Conservation (phyloP, 441 rosid species). For the Aleurites moluccanus region DNA sequence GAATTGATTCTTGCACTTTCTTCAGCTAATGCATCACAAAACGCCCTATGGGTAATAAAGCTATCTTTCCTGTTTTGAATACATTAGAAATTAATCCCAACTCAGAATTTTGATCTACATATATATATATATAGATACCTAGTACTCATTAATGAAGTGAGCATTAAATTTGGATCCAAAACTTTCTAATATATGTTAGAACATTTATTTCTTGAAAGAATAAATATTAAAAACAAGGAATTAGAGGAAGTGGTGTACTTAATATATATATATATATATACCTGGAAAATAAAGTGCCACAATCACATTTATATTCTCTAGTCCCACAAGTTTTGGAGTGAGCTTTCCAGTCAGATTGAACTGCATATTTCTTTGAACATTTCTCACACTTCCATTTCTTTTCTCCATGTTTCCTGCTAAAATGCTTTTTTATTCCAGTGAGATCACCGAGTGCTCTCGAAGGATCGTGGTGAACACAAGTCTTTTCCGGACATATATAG, state of each 20-base stretch:
- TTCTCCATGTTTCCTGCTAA: constrained; percentile 69
- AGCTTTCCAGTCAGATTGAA: constrained; percentile 76
- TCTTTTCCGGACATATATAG: constrained; percentile 62
- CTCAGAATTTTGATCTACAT: neutral
- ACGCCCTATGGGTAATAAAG: constrained; percentile 67
- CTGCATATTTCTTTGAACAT: constrained; percentile 71
- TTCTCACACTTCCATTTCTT: constrained; percentile 77
- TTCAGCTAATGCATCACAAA: constrained; percentile 66
- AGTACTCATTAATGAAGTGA: constrained; percentile 18
- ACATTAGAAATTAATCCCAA: constrained; percentile 5
- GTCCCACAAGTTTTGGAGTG: constrained; percentile 74
- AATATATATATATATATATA: too few species aligned
- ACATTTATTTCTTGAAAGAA: constrained; percentile 48
- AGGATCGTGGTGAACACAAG: constrained; percentile 62
- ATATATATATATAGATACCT: neutral
- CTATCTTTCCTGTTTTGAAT: constrained; percentile 57
- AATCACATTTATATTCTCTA: constrained; percentile 68
- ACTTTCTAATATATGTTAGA: constrained; percentile 1
- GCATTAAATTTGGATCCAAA: constrained; percentile 37
- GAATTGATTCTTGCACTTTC: constrained; percentile 56
- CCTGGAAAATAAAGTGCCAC: constrained; percentile 74
- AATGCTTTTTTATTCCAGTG: constrained; percentile 74
- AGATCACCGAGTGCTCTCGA: constrained; percentile 74
- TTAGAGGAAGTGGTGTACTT: neutral
- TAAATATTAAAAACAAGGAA: neutral